Evolutionary conservation across 2,329 filamentous ascomycete species (phyloP).

Genomic region (Chrysoporthe deuterocubensis): DNA sequence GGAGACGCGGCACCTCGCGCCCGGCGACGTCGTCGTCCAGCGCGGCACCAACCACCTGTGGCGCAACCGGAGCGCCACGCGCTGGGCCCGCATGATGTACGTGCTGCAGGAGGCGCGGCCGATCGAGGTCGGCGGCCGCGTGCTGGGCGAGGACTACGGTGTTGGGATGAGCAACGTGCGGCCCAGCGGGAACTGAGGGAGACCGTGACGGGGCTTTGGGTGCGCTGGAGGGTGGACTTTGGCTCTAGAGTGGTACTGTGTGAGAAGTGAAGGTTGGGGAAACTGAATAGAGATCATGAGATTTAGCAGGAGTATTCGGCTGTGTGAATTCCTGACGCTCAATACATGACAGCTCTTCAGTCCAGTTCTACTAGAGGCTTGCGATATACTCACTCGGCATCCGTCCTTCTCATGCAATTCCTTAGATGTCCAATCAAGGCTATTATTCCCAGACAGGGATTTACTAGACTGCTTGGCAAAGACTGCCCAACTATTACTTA

Average conservation of each 20-base stretch:
- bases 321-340: too few relatives aligned
- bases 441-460: too few relatives aligned
- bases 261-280: background rate
- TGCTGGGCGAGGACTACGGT: slow-evolving; percentile 36
- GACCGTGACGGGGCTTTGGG: background rate
- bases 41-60: slow-evolving; percentile 51
- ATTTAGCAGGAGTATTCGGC: too few relatives aligned
- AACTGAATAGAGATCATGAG: too few relatives aligned
- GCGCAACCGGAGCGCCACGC: slow-evolving; percentile 43
- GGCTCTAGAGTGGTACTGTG: background rate
- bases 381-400: too few relatives aligned
- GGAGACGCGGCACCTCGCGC: slow-evolving; percentile 45
- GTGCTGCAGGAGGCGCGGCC: slow-evolving; percentile 37
- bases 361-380: too few relatives aligned
- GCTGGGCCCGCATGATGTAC: slow-evolving; percentile 48
- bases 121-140: slow-evolving; percentile 34
- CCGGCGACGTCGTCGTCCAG: slow-evolving; percentile 54
- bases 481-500: too few relatives aligned
- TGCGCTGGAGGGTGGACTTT: background rate
- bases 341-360: too few relatives aligned
- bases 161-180: slow-evolving; percentile 30
- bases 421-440: too few relatives aligned
- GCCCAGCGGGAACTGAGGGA: slow-evolving; percentile 24
- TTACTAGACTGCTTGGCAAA: too few relatives aligned
- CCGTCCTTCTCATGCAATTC: too few relatives aligned